Percentiles rank a stretch among this genome's conserved stretches.
Evolutionary conservation across 192 early-diverging fungal species (phyloP).

Genomic region (Spinellus fusiger): DNA sequence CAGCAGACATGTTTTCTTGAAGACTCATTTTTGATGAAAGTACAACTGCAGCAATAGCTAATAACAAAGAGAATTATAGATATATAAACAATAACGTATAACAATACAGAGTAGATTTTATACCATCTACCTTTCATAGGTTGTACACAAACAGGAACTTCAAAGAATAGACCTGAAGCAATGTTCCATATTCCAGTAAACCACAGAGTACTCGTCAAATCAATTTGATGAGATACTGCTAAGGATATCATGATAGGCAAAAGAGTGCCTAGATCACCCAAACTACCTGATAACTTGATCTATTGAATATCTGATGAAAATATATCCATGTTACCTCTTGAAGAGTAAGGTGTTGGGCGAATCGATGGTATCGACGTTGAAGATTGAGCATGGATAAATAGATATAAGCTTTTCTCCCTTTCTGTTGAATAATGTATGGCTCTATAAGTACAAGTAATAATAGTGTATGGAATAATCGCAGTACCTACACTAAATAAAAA

Average conservation of each 20-base stretch:
- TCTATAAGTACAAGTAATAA: no score
- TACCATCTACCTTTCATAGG: slow-evolving; percentile 76
- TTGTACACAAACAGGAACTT: slow-evolving; percentile 86
- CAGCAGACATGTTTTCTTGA: slow-evolving; percentile 65
- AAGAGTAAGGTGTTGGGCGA: slow-evolving; percentile 2
- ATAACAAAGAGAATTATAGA: neutral
- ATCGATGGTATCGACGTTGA: slow-evolving; percentile 1
- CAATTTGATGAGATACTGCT: slow-evolving; percentile 63
- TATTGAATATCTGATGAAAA: neutral
- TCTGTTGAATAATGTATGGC: no score
- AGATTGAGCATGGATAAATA: neutral
- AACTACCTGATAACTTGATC: slow-evolving; percentile 27
- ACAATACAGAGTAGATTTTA: neutral
- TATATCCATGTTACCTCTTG: slow-evolving; percentile 6
- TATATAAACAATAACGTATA: neutral
- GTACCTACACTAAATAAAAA: no score
- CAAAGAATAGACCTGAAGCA: slow-evolving; percentile 65
- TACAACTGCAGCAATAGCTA: slow-evolving; percentile 78
- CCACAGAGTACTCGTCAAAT: slow-evolving; percentile 71
- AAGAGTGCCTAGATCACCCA: slow-evolving; percentile 30
- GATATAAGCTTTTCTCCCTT: no score
- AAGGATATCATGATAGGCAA: slow-evolving; percentile 85
- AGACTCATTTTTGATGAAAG: slow-evolving; percentile 62
- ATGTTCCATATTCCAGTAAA: slow-evolving; percentile 91
- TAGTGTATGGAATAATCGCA: no score